These are phyloP conservation scores for Mortierella sp. DNA, from an alignment of 371 early-diverging fungal species.

Conservation along the genomic window DNA sequence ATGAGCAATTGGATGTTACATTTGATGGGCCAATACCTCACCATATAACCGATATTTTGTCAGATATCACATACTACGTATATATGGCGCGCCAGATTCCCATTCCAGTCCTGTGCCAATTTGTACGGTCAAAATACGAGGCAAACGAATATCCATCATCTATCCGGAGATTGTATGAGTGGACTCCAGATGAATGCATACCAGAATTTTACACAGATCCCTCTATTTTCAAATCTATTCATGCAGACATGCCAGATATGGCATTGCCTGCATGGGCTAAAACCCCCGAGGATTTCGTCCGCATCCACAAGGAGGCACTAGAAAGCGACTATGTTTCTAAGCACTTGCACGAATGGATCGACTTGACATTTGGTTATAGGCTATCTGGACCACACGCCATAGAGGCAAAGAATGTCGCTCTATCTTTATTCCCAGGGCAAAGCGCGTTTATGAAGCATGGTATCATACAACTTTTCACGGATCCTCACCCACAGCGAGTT, in stretches of 20 bases:
- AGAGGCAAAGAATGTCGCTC: conserved; percentile 79
- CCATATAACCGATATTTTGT: conserved; percentile 78
- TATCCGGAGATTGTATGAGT: conserved; percentile 72
- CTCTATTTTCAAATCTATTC: conserved; percentile 73
- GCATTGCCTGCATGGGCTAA: conserved; percentile 77
- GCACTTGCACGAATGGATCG: conserved; percentile 86
- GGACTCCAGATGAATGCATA: conserved; percentile 85
- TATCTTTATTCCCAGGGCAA: conserved; percentile 73
- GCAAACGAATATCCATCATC: conserved; percentile 80
- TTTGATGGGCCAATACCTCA: conserved; percentile 79
- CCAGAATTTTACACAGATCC: conserved; percentile 80
- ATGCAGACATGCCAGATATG: conserved; percentile 78
- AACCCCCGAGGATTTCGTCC: conserved; percentile 78
- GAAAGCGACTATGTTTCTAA: conserved; percentile 86
- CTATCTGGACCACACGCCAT: conserved; percentile 81
- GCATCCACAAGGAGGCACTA: conserved; percentile 74
- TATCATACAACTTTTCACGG: conserved; percentile 79
- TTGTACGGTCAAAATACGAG: conserved; percentile 78
- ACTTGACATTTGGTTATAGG: conserved; percentile 86
- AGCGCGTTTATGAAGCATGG: conserved; percentile 82
- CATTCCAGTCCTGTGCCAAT: conserved; percentile 76
- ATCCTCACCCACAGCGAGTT: conserved; percentile 73
- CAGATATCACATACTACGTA: conserved; percentile 79
- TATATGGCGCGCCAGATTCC: conserved; percentile 77
- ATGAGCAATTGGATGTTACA: conserved; percentile 78